Conservation (phyloP, 768 basidiomycete genomes). For the Calocera cornea region DNA sequence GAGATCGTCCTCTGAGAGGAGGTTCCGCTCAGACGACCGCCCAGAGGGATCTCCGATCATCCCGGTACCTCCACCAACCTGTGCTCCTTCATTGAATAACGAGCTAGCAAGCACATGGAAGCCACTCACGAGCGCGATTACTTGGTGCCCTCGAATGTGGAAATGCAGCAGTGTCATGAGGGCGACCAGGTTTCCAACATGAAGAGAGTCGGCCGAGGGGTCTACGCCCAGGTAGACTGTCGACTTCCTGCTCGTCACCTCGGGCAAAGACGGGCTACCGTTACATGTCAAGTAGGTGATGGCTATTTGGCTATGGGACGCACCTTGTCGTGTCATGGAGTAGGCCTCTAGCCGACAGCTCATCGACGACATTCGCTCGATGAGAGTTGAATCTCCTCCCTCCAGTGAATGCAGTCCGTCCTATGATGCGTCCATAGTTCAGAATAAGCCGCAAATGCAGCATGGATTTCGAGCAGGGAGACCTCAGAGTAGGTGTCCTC, state of each 20-base stretch:
- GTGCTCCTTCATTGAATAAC: slow-evolving; percentile 7
- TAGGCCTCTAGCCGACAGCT: background rate
- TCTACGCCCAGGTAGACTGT: slow-evolving; percentile 82
- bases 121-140: slow-evolving; percentile 64
- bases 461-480: background rate
- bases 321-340: background rate
- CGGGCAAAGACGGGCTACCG: background rate
- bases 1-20: slow-evolving; percentile 46
- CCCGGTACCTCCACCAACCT: slow-evolving; percentile 95
- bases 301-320: background rate
- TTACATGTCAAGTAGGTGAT: background rate
- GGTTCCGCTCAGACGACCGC: slow-evolving; percentile 62
- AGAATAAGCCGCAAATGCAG: background rate
- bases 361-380: background rate
- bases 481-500: no score
- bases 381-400: background rate
- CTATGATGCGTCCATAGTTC: background rate
- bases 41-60: slow-evolving; percentile 97
- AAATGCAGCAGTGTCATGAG: slow-evolving; percentile 81
- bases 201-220: slow-evolving; percentile 78
- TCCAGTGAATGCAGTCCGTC: background rate
- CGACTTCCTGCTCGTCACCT: background rate
- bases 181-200: slow-evolving; percentile 88
- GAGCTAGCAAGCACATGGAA: background rate
- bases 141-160: slow-evolving; percentile 64